These are phyloP conservation scores for Phytophthora ramorum DNA, from an alignment of 352 stramenopile genomes.

Conservation along the genomic window DNA sequence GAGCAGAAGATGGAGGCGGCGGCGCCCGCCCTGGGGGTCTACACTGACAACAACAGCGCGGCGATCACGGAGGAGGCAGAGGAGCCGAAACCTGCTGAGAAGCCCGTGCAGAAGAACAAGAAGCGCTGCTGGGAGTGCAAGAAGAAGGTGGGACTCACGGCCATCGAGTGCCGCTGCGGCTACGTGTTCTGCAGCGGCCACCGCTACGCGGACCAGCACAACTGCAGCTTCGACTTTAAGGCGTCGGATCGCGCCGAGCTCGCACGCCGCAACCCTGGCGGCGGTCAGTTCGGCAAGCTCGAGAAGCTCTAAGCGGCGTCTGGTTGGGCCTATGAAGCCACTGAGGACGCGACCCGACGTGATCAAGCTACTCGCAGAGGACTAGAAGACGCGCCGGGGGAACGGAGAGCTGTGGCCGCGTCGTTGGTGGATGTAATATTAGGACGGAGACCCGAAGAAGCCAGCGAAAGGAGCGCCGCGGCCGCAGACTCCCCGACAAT, in stretches of 20 bases:
- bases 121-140: slow-evolving; percentile 93
- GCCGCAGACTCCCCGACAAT: slow-evolving; percentile 20
- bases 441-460: slow-evolving; percentile 20
- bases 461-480: slow-evolving; percentile 11
- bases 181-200: slow-evolving; percentile 90
- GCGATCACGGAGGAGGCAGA: slow-evolving; percentile 28
- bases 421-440: slow-evolving; percentile 39
- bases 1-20: slow-evolving; percentile 30
- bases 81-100: slow-evolving; percentile 24
- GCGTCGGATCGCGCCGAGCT: slow-evolving; percentile 75
- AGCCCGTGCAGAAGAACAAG: slow-evolving; percentile 89
- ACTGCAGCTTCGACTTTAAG: slow-evolving; percentile 90
- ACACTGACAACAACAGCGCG: slow-evolving; percentile 18
- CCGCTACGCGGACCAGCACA: slow-evolving; percentile 89
- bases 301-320: slow-evolving; percentile 71
- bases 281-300: slow-evolving; percentile 86
- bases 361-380: no score
- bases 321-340: neutral
- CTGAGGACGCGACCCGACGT: no score
- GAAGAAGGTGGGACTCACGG: slow-evolving; percentile 92
- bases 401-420: neutral
- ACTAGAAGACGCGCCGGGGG: neutral
- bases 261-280: slow-evolving; percentile 79
- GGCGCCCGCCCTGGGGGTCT: slow-evolving; percentile 3
- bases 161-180: slow-evolving; percentile 90